A percentile compares a stretch with the other conserved stretches of the same genome.
phyloP scores from a whole-genome alignment of 306 rosid species.

The Medicago ruthenica region DNA sequence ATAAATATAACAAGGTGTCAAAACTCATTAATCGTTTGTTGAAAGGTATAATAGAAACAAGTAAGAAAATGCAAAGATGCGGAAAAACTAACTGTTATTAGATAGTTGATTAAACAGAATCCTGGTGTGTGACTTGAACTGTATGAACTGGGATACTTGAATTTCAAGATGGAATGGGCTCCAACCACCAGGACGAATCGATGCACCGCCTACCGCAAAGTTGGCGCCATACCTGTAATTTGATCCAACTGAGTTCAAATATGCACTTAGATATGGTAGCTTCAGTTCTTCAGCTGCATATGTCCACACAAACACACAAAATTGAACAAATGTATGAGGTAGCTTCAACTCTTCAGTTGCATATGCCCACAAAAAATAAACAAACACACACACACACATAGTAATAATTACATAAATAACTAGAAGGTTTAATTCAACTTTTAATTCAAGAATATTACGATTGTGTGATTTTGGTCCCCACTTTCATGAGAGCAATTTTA shows the following conservation, averaged over 20 bases:
- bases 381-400: too few species aligned
- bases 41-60: neutral
- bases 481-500: too few species aligned
- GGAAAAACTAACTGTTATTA: constrained; percentile 50
- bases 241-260: constrained; percentile 82
- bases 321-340: neutral
- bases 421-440: too few species aligned
- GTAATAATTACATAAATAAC: too few species aligned
- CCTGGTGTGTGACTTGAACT: constrained; percentile 65
- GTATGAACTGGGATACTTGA: constrained; percentile 71
- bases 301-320: neutral
- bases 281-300: constrained; percentile 84
- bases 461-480: too few species aligned
- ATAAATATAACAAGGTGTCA: too few species aligned
- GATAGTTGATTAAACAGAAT: constrained; percentile 57
- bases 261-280: constrained; percentile 78
- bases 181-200: constrained; percentile 69
- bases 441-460: too few species aligned
- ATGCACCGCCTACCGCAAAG: constrained; percentile 80
- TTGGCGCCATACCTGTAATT: constrained; percentile 83
- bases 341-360: too few species aligned
- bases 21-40: too few species aligned
- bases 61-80: neutral
- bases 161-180: constrained; percentile 81
- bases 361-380: too few species aligned